Evolutionary conservation across 2,329 filamentous ascomycete species (phyloP), one percentile per base, ranked within the genome.

Genomic region (Aspergillus intermedius): DNA sequence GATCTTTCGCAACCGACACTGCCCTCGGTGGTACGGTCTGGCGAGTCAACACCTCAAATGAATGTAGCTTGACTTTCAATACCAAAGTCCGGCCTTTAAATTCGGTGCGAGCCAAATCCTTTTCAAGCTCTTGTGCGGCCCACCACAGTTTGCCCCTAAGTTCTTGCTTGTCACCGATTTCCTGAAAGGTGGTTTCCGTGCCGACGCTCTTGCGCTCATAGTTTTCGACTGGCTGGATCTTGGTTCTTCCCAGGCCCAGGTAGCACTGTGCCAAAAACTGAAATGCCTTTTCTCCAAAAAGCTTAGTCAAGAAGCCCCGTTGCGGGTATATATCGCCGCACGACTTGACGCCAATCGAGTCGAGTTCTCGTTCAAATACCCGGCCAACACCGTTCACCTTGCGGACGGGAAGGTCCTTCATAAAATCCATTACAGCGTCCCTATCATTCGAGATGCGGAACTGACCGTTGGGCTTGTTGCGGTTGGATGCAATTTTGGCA

Each of bases 341-440:
- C 0, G 84, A 93, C 63, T 87, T 87, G 59, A 97, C 79, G 0
- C 91, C 91, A 42, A 97, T 83, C 3, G 91, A 88, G 41, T 88
- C 81, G 1, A 98, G 78, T 64, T 98, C 89, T 49, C 93, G 81
- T 69, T 97, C 93, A 52, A 96, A 84, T 0, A 97, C 93, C 19
- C 93, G 81, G 0, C 93, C 93, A n/a, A 98, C 81, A 1, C 93
- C 93, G 56, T 96, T 96, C 40, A 97, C 87, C 63, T 96, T 96
- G 30, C 93, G 80, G 0, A 89, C 90, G 0, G 91, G 85, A 21
- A 98, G 74, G 25, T 84, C 79, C 9, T 79, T 77, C 86, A 97
- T 95, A 63, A 96, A 97, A 0, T 77, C 72, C 79, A 97, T 83
- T 51, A 98, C 89, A 1, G 81, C 77, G 22, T 74, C 71, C 8